Evolutionary conservation across 2,329 filamentous ascomycete genomes (phyloP), one percentile per base, ranked within the genome.

Genomic region (Ramularia endophylla): DNA sequence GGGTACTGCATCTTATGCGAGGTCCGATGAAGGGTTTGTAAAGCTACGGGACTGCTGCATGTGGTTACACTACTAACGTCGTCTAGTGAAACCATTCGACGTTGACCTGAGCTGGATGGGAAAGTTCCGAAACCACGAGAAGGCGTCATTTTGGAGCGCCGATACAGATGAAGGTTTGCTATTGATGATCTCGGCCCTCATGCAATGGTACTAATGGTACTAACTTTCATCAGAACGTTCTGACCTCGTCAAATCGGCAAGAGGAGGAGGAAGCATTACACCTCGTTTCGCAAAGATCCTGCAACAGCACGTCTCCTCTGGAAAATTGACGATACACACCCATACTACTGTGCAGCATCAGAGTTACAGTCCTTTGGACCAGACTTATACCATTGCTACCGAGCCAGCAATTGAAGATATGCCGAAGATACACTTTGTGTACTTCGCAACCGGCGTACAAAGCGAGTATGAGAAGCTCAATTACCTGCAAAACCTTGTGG

Each of bases 31-130:
- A 74, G 51, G 46, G 61, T 53, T 36, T 20, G 40, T 25, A 12
- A n/a, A n/a, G n/a, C 27, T 8, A 2, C 27, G 20, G 16, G 8
- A 3, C 22, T 11, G 22, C n/a, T n/a, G 22, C 11, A 25, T 25
- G 6, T 11, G 6, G 22, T 25, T 6, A 6, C 6, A 11, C 6
- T 25, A 11, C 5, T 27, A 37, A 7, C 8, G 1, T 15, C 11
- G 12, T 8, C 30, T 35, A 52, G 73, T 87, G 36, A 90, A 90
- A 62, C 80, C 83, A 44, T 90, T 90, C 50, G 86, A 90, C 53
- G 74, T 90, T 17, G 77, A 81, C 42, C 70, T 90, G 2, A 73
- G 77, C 35, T 92, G 86, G 86, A 83, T 90, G 62, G 83, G 82
- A 8, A 90, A 90, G 59, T 90, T 85, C 61, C 80, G 81, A 41